These are phyloP conservation scores for Suhomyces bolitotheri DNA, from an alignment of 1,139 yeast species.

Conservation along the genomic window DNA sequence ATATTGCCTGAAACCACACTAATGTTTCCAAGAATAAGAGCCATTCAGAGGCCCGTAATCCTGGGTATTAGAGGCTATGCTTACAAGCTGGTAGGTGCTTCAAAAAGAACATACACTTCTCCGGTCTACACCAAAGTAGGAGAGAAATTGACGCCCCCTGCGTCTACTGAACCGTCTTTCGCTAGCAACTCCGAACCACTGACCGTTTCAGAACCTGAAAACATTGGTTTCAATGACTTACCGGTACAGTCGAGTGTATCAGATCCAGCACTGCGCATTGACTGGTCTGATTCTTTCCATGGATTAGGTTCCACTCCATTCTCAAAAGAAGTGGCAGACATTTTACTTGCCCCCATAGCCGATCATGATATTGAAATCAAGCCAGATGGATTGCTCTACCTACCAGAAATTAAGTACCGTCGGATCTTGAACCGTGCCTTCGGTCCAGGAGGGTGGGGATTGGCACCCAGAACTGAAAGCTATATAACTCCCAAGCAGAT, in stretches of 20 bases:
- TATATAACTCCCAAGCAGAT: conserved; percentile 60
- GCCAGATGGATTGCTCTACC: conserved; percentile 88
- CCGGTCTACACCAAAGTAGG: conserved; percentile 13
- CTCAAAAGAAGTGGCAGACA: conserved; percentile 55
- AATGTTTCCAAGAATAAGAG: conserved; percentile 1
- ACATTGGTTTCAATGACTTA: conserved; percentile 24
- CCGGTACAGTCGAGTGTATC: conserved; percentile 13
- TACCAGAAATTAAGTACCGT: conserved; percentile 94
- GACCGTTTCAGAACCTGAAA: not conserved
- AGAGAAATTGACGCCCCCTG: conserved; percentile 3
- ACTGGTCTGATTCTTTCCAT: conserved; percentile 78
- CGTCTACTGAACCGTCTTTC: not conserved
- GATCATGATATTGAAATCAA: conserved; percentile 84
- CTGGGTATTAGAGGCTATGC: conserved; percentile 3
- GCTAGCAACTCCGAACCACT: not conserved
- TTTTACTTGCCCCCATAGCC: conserved; percentile 59
- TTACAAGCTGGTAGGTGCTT: conserved; percentile 1
- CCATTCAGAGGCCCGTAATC: not conserved
- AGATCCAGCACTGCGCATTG: conserved; percentile 24
- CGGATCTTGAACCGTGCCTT: conserved; percentile 84
- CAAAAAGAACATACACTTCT: conserved; percentile 11
- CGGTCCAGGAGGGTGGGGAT: conserved; percentile 99
- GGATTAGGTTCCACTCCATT: conserved; percentile 85
- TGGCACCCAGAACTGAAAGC: conserved; percentile 90
- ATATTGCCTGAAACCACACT: too few species aligned